Conservation (phyloP, 495 filamentous ascomycete species). For the Penicillium antarcticum region DNA sequence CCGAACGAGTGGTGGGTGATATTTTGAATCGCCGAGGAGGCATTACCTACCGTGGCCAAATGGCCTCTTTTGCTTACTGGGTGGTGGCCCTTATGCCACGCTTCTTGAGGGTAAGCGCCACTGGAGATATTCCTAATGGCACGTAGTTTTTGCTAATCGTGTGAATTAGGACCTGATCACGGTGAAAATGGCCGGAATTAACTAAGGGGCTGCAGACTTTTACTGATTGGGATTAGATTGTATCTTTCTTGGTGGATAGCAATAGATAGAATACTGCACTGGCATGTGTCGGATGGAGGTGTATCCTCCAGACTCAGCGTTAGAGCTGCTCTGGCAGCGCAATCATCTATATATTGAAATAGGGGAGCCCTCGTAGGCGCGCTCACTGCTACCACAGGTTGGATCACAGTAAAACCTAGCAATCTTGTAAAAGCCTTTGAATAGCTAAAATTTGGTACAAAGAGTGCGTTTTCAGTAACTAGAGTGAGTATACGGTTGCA, state of each 20-base stretch:
- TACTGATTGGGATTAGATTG: background rate
- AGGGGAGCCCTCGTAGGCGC: background rate
- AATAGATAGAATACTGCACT: background rate
- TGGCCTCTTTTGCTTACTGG: background rate
- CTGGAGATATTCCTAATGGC: background rate
- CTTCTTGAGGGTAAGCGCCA: background rate
- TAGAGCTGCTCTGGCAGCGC: background rate
- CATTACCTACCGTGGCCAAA: background rate
- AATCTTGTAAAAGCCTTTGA: background rate
- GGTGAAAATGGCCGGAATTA: background rate
- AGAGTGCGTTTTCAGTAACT: background rate
- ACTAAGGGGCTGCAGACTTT: background rate
- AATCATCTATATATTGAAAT: background rate
- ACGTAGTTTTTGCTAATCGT: background rate
- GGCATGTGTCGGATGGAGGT: background rate
- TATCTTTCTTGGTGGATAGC: background rate
- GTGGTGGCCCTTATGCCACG: background rate
- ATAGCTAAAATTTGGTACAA: background rate
- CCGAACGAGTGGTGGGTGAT: background rate
- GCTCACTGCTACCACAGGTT: background rate
- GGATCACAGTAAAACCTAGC: background rate
- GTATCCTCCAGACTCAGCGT: background rate
- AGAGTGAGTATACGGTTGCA: background rate
- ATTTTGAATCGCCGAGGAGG: conserved; percentile 24
- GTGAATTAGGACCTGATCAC: background rate